Evolutionary conservation across 2,329 filamentous ascomycete species (phyloP).

Genomic region (Beauveria sp.): DNA sequence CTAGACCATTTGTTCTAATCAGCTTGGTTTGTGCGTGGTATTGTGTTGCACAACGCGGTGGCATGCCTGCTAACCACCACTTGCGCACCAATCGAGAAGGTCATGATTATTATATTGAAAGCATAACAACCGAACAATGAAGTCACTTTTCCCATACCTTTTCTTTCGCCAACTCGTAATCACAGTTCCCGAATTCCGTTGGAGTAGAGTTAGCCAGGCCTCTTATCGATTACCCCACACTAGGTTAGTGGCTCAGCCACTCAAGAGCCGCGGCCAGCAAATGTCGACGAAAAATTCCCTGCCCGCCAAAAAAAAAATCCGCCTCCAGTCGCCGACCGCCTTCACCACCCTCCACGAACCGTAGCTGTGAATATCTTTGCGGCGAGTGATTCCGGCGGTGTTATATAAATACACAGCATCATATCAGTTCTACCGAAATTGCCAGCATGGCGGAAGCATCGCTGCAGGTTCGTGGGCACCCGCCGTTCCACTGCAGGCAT

Average conservation of each 20-base stretch:
- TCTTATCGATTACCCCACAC: constrained; percentile 13
- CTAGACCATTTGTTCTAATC: background rate
- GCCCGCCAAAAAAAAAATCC: constrained; percentile 14
- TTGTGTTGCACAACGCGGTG: no score
- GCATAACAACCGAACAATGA: no score
- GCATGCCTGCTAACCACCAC: no score
- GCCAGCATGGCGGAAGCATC: constrained; percentile 36
- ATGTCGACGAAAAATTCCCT: constrained; percentile 10
- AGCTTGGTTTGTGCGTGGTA: constrained; percentile 16
- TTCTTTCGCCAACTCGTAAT: background rate
- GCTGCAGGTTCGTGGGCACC: constrained; percentile 36
- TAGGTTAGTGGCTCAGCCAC: constrained; percentile 3
- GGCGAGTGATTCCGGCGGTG: background rate
- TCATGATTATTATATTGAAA: no score
- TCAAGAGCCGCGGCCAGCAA: constrained; percentile 7
- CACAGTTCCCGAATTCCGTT: background rate
- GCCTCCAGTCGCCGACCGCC: constrained; percentile 14
- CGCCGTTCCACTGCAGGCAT: constrained; percentile 13
- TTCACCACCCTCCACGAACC: constrained; percentile 8
- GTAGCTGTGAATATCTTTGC: background rate
- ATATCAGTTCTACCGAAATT: background rate
- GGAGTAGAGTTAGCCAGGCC: background rate
- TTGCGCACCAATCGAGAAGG: no score
- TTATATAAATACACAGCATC: background rate
- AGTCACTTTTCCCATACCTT: no score